Conservation (phyloP, 2,329 filamentous ascomycete genomes). For the Hyphodiscus sp. region DNA sequence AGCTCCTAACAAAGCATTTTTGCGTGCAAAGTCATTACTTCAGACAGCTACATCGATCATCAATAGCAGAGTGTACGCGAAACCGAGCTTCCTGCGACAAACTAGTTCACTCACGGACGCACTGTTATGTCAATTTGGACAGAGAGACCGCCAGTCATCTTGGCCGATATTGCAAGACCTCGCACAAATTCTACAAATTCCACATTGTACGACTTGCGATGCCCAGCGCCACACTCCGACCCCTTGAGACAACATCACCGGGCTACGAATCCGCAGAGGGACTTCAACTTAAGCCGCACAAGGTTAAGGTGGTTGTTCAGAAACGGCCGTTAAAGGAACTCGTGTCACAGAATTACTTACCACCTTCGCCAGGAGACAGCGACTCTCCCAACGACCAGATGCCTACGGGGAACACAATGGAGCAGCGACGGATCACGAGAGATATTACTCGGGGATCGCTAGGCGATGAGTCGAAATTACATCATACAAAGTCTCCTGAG, state of each 20-base stretch:
- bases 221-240: background rate
- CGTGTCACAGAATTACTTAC: constrained; percentile 13
- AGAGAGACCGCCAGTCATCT: background rate
- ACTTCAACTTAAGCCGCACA: background rate
- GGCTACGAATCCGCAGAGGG: constrained; percentile 8
- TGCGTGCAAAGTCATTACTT: background rate
- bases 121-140: background rate
- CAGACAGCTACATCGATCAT: background rate
- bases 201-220: background rate
- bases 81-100: background rate
- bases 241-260: constrained; percentile 12
- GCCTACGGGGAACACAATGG: constrained; percentile 8
- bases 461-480: constrained; percentile 23
- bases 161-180: background rate
- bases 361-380: constrained; percentile 25
- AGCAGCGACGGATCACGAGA: constrained; percentile 22
- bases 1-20: background rate
- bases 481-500: constrained; percentile 24
- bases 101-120: background rate
- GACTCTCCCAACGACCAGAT: constrained; percentile 16
- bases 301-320: background rate
- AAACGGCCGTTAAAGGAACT: constrained; percentile 6
- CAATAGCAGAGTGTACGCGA: background rate
- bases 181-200: background rate
- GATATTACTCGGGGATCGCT: constrained; percentile 24